Evolutionary conservation across 768 basidiomycete genomes (phyloP).

Genomic region (Royoungia palumana): DNA sequence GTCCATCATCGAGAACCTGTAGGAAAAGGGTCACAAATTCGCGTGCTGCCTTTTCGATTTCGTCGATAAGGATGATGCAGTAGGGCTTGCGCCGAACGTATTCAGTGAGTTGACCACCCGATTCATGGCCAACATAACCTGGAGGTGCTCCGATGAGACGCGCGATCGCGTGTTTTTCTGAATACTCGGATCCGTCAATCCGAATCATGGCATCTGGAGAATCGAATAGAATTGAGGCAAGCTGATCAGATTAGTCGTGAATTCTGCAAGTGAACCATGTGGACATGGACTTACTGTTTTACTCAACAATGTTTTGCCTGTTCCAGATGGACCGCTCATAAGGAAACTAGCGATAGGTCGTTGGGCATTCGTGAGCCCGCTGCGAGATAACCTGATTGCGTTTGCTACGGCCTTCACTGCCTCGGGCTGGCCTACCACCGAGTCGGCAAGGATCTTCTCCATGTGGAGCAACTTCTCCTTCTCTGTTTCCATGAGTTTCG

Average conservation of each 20-base stretch:
- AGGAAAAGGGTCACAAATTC: constrained; percentile 69
- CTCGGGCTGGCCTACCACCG: constrained; percentile 87
- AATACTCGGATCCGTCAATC: constrained; percentile 92
- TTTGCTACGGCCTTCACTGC: constrained; percentile 92
- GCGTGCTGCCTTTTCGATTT: constrained; percentile 87
- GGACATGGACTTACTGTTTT: constrained; percentile 64
- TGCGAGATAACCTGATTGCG: constrained; percentile 88
- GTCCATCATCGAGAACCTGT: constrained; percentile 90
- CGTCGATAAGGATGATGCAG: constrained; percentile 79
- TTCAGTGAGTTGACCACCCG: constrained; percentile 89
- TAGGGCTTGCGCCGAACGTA: constrained; percentile 91
- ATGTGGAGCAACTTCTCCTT: constrained; percentile 83
- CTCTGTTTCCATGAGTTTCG: constrained; percentile 81
- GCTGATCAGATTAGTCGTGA: constrained; percentile 40
- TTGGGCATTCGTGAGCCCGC: constrained; percentile 86
- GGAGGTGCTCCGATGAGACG: constrained; percentile 70
- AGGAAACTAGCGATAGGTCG: constrained; percentile 91
- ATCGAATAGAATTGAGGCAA: constrained; percentile 87
- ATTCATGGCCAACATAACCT: constrained; percentile 90
- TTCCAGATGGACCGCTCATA: constrained; percentile 89
- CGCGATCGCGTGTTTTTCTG: constrained; percentile 75
- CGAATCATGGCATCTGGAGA: constrained; percentile 90
- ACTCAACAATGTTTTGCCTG: constrained; percentile 84
- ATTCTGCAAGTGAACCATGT: background rate
- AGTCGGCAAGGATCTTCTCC: constrained; percentile 76